phyloP scores from a whole-genome alignment of 768 basidiomycete species.

The Chalciporus piperatus region DNA sequence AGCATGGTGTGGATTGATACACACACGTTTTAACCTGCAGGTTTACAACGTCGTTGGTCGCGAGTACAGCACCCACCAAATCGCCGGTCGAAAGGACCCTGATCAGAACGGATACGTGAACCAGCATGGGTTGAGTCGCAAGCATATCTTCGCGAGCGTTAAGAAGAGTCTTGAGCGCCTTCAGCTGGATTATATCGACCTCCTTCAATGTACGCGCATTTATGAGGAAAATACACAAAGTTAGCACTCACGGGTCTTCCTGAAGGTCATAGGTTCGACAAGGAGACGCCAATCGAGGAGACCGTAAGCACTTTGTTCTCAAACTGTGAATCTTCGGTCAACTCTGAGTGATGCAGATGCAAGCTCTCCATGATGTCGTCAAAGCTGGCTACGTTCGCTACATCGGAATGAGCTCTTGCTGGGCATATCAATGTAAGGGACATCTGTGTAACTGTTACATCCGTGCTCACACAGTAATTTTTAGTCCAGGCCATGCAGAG shows the following conservation, averaged over 20 bases:
- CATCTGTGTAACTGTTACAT: neutral
- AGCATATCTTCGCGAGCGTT: conserved; percentile 60
- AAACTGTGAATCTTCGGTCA: neutral
- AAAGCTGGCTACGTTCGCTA: conserved; percentile 47
- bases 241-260: neutral
- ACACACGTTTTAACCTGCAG: conserved; percentile 15
- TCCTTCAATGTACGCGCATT: conserved; percentile 45
- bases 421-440: conserved; percentile 40
- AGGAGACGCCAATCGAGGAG: conserved; percentile 49
- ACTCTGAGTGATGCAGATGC: conserved; percentile 31
- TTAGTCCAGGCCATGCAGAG: conserved; percentile 41
- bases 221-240: neutral
- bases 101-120: conserved; percentile 47
- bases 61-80: conserved; percentile 12
- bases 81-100: conserved; percentile 19
- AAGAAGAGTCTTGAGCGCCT: conserved; percentile 41
- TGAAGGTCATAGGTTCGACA: conserved; percentile 47
- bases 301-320: conserved; percentile 23
- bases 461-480: conserved; percentile 4
- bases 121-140: conserved; percentile 45
- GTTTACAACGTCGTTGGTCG: conserved; percentile 41
- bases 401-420: conserved; percentile 44
- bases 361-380: conserved; percentile 50
- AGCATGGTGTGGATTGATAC: neutral
- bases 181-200: conserved; percentile 54